phyloP scores from a whole-genome alignment of 1,284 basidiomycete genomes.

The Peniophora sp. region DNA sequence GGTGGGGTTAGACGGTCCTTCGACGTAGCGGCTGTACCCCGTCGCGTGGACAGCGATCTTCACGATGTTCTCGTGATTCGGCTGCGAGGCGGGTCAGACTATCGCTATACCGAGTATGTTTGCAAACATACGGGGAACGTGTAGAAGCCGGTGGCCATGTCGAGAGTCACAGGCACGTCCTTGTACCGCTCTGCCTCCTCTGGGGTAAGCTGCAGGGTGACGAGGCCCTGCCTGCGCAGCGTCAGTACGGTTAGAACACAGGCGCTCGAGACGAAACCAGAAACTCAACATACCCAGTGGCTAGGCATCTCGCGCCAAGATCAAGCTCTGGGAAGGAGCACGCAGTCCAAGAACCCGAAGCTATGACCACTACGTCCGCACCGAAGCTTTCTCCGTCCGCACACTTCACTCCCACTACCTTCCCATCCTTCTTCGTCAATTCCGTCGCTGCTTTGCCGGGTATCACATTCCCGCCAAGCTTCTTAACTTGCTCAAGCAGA shows the following conservation, averaged over 20 bases:
- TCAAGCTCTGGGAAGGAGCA: conserved; percentile 61
- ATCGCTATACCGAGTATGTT: neutral
- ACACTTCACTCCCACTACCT: conserved; percentile 58
- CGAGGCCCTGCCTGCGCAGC: conserved; percentile 61
- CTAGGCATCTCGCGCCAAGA: conserved; percentile 43
- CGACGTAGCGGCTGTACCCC: conserved; percentile 49
- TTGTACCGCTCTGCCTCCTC: conserved; percentile 62
- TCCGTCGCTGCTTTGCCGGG: conserved; percentile 47
- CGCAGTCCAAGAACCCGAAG: conserved; percentile 79
- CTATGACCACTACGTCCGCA: conserved; percentile 56
- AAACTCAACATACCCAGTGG: conserved; percentile 52
- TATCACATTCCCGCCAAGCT: conserved; percentile 56
- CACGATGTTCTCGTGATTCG: conserved; percentile 58
- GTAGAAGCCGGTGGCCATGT: conserved; percentile 67
- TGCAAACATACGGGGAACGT: conserved; percentile 60
- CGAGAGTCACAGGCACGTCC: conserved; percentile 63
- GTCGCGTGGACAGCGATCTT: conserved; percentile 69
- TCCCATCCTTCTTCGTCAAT: conserved; percentile 33
- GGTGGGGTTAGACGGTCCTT: conserved; percentile 6
- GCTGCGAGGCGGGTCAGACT: conserved; percentile 32
- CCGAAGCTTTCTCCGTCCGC: conserved; percentile 47
- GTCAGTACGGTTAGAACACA: neutral
- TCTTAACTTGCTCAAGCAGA: conserved; percentile 48
- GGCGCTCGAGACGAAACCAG: neutral
- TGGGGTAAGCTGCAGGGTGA: conserved; percentile 63